phyloP scores from a whole-genome alignment of 2,329 filamentous ascomycete species.

The Fusarium sp. region DNA sequence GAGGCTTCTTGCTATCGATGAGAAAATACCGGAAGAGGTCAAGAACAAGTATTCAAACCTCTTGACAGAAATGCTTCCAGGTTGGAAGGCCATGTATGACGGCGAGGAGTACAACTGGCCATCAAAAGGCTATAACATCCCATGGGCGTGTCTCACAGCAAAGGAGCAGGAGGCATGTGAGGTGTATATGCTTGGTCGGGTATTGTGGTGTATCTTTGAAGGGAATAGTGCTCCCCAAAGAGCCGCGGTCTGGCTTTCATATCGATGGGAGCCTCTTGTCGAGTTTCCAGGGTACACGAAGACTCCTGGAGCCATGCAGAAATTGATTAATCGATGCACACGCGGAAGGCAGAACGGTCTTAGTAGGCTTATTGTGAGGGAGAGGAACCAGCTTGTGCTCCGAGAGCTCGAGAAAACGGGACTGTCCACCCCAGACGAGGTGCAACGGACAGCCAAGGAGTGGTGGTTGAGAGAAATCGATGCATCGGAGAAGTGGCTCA shows the following conservation, averaged over 20 bases:
- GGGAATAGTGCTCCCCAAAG: conserved; percentile 69
- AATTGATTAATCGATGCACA: conserved; percentile 66
- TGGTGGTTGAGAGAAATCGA: conserved; percentile 65
- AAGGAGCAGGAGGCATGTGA: conserved; percentile 68
- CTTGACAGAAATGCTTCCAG: conserved; percentile 59
- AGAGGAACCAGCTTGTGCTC: conserved; percentile 61
- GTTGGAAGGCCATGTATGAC: conserved; percentile 57
- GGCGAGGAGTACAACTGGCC: conserved; percentile 63
- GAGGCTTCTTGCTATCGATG: conserved; percentile 64
- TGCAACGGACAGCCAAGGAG: conserved; percentile 54
- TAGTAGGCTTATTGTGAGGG: conserved; percentile 59
- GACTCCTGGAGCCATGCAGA: conserved; percentile 60
- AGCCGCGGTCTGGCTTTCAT: conserved; percentile 70
- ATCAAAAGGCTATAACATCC: conserved; percentile 64
- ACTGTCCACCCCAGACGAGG: conserved; percentile 52
- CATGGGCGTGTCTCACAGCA: conserved; percentile 66
- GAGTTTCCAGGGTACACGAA: conserved; percentile 67
- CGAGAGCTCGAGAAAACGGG: conserved; percentile 50
- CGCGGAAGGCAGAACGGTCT: conserved; percentile 60
- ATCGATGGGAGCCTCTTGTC: conserved; percentile 65
- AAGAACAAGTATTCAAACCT: conserved; percentile 56
- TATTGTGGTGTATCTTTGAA: conserved; percentile 74
- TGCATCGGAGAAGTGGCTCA: conserved; percentile 62
- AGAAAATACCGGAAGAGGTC: conserved; percentile 57
- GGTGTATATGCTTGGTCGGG: conserved; percentile 72